Base-by-base conservation (phyloP, 176 grass and related monocot genomes). In the Bolboschoenus planiculmis region DNA sequence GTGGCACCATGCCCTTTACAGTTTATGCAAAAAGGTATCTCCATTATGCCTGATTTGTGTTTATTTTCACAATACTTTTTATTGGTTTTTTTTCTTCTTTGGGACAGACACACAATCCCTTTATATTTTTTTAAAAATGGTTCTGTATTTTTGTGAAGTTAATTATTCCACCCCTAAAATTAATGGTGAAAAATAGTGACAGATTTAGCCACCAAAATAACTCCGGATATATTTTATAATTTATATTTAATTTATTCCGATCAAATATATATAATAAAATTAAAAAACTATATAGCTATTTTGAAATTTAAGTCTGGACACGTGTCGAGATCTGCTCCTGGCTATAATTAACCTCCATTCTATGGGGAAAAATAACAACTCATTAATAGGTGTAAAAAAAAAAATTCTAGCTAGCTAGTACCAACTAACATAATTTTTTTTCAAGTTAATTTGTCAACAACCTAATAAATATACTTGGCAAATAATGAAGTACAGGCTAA, bases 401-500 rank as follows among this genome's bases (percentile, higher is more conserved):
- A 1, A 72, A 47, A n/a, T 74, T 5, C 23, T 74, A 46, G 40
- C 40, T 74, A 74, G 7, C 40, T 21, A 43, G 18, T 71, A 71
- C 36, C 66, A 10, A 72, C 67, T 44, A 73, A 14, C 4, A 73
- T 46, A 46, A 26, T 26, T 26, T 42, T 24, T 71, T 23, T 1
- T 73, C 29, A 72, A 23, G 7, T 26, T 73, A 46, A 24, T 27
- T 23, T 73, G 21, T 73, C 3, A 13, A 46, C 16, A 46, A 46
- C 20, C 27, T 16, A 0, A 36, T 8, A 71, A 10, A 26, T 43
- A 27, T 73, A 46, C 67, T 24, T 46, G 67, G 40, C 9, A 3
- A 26, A 23, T 73, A 46, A 73, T 73, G 67, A 73, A 44, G 67
- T 26, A 73, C 67, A 46, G 67, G n/a, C 67, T 79, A 20, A 56